These are phyloP conservation scores for Chytridium lagenaria DNA, from an alignment of 371 early-diverging fungal species.

Conservation along the genomic window DNA sequence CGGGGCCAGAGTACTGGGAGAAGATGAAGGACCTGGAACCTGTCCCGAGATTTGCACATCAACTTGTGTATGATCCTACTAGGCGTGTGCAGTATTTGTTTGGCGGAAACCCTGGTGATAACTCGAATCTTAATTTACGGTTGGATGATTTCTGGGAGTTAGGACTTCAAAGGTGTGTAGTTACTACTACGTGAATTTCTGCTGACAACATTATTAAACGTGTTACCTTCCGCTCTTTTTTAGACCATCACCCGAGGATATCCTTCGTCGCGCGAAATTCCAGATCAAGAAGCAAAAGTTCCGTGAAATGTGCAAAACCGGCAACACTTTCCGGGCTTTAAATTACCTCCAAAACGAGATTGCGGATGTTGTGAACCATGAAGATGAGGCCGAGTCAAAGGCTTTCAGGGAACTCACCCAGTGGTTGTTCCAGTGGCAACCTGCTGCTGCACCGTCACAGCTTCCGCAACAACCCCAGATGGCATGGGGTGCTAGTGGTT, in stretches of 20 bases:
- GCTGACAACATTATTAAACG: neutral
- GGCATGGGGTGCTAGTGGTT: neutral
- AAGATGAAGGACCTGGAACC: constrained; percentile 67
- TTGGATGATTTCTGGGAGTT: constrained; percentile 90
- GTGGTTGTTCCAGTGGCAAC: constrained; percentile 56
- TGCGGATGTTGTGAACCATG: constrained; percentile 70
- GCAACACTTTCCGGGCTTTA: constrained; percentile 56
- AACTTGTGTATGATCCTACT: constrained; percentile 75
- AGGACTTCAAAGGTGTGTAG: constrained; percentile 63
- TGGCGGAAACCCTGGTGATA: constrained; percentile 88
- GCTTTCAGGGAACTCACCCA: constrained; percentile 71
- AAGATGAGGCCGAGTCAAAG: constrained; percentile 62
- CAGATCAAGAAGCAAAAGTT: constrained; percentile 73
- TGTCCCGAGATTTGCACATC: constrained; percentile 85
- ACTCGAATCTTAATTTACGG: constrained; percentile 58
- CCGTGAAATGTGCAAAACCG: constrained; percentile 63
- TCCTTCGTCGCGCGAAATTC: constrained; percentile 67
- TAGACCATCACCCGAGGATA: constrained; percentile 67
- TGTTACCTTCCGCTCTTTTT: neutral
- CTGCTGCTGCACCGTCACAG: neutral
- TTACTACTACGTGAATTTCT: constrained; percentile 1
- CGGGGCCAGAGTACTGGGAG: constrained; percentile 54
- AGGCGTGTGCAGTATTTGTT: constrained; percentile 76
- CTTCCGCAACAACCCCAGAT: neutral
- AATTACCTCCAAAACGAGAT: constrained; percentile 73